Percentiles rank a stretch among this genome's conserved stretches.
Evolutionary conservation across 2,329 filamentous ascomycete genomes (phyloP).

Genomic region (Berkeleyomyces basicola): DNA sequence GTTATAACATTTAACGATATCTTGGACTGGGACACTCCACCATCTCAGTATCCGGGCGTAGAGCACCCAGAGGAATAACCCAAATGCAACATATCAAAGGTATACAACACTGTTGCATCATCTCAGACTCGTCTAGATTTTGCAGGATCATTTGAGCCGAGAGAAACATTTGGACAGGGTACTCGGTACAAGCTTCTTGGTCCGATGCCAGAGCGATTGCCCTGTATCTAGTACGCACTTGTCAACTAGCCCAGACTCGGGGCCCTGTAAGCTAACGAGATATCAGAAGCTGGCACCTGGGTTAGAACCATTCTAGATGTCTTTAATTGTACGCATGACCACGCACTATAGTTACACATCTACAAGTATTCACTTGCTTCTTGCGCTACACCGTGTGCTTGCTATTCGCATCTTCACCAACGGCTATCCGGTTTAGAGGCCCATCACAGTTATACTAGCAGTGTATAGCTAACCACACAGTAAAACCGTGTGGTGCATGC

Average conservation of each 20-base stretch:
- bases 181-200: neutral
- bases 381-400: too few species aligned
- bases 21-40: too few species aligned
- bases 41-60: too few species aligned
- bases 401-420: too few species aligned
- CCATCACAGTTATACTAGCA: too few species aligned
- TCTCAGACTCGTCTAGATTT: neutral
- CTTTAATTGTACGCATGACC: neutral
- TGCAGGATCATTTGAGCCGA: neutral
- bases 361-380: too few species aligned
- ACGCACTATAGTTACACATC: neutral
- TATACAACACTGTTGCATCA: neutral
- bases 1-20: too few species aligned
- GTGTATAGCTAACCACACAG: too few species aligned
- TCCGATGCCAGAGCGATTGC: neutral
- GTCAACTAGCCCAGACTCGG: neutral
- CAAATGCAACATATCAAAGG: neutral
- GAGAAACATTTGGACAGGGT: neutral
- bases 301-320: neutral
- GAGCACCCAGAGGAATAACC: too few species aligned
- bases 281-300: neutral
- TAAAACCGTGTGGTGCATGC: too few species aligned
- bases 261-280: neutral
- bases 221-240: neutral
- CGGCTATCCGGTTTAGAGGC: too few species aligned